A percentile compares a stretch with the other conserved stretches of the same genome.
Conservation (phyloP, 306 rosid genomes). For the Medicago truncatula region MtrunA17r5.0-ANR NC_053045.1:4799501-4800000, state of each 20-base stretch:
- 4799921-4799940: too few relatives aligned
- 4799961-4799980: too few relatives aligned
- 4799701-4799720: conserved; percentile 87
- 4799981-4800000: too few relatives aligned
- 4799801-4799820: neutral
- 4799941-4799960: too few relatives aligned
- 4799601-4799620: conserved; percentile 72
- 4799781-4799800: conserved; percentile 77
- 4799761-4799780: conserved; percentile 83
- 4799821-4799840: neutral
- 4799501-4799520: neutral
- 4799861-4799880: neutral
- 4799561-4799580: conserved; percentile 97
- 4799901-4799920: neutral
- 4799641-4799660: conserved; percentile 91
- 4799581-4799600: conserved; percentile 95
- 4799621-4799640: conserved; percentile 87
- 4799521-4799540: conserved; percentile 71
- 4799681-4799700: conserved; percentile 97
- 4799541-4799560: conserved; percentile 95
- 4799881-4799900: too few relatives aligned
- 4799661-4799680: conserved; percentile 88
- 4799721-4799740: conserved; percentile 96
- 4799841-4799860: too few relatives aligned
- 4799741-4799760: conserved; percentile 89